A percentile compares a stretch with the other conserved stretches of the same genome.
Evolutionary conservation across 2,329 filamentous ascomycete species (phyloP).

Genomic region (Stenocarpella maydis): DNA sequence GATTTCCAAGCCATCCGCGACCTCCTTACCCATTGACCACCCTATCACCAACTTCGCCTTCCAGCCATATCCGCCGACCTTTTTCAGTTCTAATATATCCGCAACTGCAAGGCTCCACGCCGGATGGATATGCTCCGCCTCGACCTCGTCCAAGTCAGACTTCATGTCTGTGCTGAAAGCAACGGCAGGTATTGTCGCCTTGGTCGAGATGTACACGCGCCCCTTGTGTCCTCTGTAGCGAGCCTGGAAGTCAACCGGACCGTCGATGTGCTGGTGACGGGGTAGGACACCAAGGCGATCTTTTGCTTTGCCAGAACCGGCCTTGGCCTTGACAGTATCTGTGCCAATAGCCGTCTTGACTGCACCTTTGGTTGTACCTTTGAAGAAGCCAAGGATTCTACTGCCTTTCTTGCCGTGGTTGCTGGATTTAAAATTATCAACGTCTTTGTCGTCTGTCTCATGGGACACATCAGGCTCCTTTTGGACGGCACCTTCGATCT

Average conservation of each 20-base stretch:
- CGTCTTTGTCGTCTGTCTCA: conserved; percentile 52
- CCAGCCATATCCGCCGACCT: conserved; percentile 84
- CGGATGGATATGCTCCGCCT: conserved; percentile 63
- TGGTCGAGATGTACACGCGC: conserved; percentile 73
- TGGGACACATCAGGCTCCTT: conserved; percentile 49
- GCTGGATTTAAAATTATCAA: conserved; percentile 54
- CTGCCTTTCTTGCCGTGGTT: conserved; percentile 51
- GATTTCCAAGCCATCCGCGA: conserved; percentile 79
- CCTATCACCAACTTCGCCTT: conserved; percentile 85
- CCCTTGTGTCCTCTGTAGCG: conserved; percentile 77
- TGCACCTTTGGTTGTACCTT: conserved; percentile 72
- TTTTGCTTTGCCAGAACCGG: conserved; percentile 67
- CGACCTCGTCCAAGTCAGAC: conserved; percentile 62
- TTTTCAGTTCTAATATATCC: conserved; percentile 78
- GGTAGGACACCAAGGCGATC: conserved; percentile 76
- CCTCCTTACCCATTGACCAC: conserved; percentile 77
- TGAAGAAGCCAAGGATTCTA: conserved; percentile 71
- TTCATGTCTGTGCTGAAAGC: conserved; percentile 65
- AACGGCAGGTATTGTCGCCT: conserved; percentile 72
- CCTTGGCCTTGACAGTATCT: conserved; percentile 75
- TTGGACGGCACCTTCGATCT: conserved; percentile 70
- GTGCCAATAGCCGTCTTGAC: conserved; percentile 77
- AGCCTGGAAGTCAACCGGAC: conserved; percentile 80
- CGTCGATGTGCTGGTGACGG: conserved; percentile 56
- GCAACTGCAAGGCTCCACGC: conserved; percentile 75